Base-by-base conservation (phyloP, 257 asterid species). In the Eucommia ulmoides region DNA sequence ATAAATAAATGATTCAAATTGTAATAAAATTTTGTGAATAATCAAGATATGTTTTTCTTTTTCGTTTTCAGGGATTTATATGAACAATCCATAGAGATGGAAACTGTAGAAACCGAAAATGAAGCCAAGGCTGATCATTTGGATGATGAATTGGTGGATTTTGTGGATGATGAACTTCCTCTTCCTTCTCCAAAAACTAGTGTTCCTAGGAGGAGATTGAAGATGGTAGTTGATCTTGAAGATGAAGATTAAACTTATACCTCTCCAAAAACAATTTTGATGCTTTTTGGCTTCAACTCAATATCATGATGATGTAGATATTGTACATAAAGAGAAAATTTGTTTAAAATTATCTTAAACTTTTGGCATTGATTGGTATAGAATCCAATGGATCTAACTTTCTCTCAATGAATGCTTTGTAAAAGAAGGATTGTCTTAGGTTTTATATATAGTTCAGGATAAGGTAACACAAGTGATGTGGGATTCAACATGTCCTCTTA, bases 141-240 rank as follows among this genome's bases (percentile, higher is more conserved):
- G 55, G 3, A 8, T 22, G 73, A 73, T 24, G 56, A 70, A 41
- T 49, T 77, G 54, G 67, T 63, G 3, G 89, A 80, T 61, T 60
- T 54, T 50, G 83, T 74, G 23, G 83, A 70, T 49, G 61, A 67
- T 21, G 49, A 33, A 6, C 63, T 64, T 23, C 55, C 57, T 18
- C 54, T 45, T 53, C 41, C 64, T 26, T 41, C 71, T 24, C 76
- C 58, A 50, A 66, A 58, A 21, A 33, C 49, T 19, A 48, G 67
- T 55, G 64, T 53, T 19, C 45, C 68, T 10, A 85, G 95, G 69
- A 82, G 96, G 75, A 81, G 73, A 35, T 59, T 64, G 41, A 72
- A 91, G 65, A 78, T 82, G 91, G 78, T 88, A 22, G 60, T 88
- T 49, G 94, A 88, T 63, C 51, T 61, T 9, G 94, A 83, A 25